Base-by-base conservation (phyloP, 2,329 filamentous ascomycete species). In the Zarea fungicola region DNA sequence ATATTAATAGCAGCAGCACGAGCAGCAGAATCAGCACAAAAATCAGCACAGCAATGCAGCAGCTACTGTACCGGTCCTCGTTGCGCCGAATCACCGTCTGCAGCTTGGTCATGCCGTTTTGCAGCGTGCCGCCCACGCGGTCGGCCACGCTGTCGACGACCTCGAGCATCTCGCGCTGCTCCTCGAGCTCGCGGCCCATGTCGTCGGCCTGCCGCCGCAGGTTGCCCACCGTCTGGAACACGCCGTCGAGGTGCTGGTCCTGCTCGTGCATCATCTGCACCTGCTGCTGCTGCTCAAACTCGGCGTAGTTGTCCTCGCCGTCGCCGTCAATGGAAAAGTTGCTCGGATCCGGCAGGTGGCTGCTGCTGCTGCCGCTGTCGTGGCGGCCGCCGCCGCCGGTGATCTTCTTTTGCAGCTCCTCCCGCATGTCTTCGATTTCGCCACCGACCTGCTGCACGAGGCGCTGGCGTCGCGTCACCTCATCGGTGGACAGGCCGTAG, bases 101-200 rank as follows among this genome's bases (percentile, higher is more conserved):
- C 60, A 99, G 81, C 71, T 87, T 92, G 69, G 88, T 85, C 73
- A 97, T 81, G 18, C 93, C 93, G 49, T 78, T 89, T 70, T 89
- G 83, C 60, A 99, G 69, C 63, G 93, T 84, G 1, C 89, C 87
- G 13, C 89, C 87, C 1, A 99, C 90, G 28, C 92, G 78, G 65
- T 97, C 91, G 4, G 89, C 89, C 49, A 95, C 75, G 25, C 76
- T 79, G 67, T 97, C 92, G 34, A 95, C 86, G 45, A 87, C 84
- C 54, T 93, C 84, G 50, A 99, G 75, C 79, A 97, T 85, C 66
- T 90, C 88, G 19, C 78, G 79, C 75, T 99, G 93, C 71, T 99
- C 93, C 69, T 96, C 95, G 39, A 99, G 75, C 72, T 99, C 93
- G 50, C 92, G 77, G 2, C 93, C 92, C 92, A 99, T 99, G 58